Evolutionary conservation across 768 basidiomycete species (phyloP).

Genomic region (Leccinellum rugosiceps): DNA sequence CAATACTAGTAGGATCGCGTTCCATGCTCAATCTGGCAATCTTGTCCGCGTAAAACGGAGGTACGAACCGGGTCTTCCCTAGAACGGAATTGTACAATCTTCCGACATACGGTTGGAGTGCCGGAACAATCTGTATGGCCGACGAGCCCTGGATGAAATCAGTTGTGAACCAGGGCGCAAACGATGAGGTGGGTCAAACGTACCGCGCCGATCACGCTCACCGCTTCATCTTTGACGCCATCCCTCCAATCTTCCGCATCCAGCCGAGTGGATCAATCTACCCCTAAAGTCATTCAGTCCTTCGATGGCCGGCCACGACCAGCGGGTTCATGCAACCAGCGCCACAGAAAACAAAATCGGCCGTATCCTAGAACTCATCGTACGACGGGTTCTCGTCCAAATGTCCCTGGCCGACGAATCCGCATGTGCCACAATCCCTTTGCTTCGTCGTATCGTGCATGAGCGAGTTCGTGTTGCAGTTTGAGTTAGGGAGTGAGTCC

Average conservation of each 20-base stretch:
- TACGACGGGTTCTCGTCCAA: conserved; percentile 20
- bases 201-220: background rate
- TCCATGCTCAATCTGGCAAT: background rate
- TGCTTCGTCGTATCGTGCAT: conserved; percentile 48
- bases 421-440: conserved; percentile 55
- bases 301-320: background rate
- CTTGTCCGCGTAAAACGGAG: background rate
- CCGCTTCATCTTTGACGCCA: conserved; percentile 41
- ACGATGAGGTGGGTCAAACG: background rate
- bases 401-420: conserved; percentile 34
- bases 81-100: background rate
- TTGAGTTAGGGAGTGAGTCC: conserved; percentile 51
- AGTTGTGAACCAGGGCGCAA: background rate
- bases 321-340: background rate
- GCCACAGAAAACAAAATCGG: background rate
- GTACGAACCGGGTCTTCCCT: background rate
- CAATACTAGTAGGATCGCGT: conserved; percentile 2
- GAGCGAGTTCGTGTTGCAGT: conserved; percentile 50
- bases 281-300: background rate
- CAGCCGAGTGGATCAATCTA: background rate
- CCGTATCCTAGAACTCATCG: conserved; percentile 12
- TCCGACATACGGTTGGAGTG: background rate
- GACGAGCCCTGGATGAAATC: background rate
- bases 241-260: conserved; percentile 45
- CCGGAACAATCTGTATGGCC: background rate